Base-by-base conservation (phyloP, 495 filamentous ascomycete genomes). In the Penicillium samsonianum region DNA sequence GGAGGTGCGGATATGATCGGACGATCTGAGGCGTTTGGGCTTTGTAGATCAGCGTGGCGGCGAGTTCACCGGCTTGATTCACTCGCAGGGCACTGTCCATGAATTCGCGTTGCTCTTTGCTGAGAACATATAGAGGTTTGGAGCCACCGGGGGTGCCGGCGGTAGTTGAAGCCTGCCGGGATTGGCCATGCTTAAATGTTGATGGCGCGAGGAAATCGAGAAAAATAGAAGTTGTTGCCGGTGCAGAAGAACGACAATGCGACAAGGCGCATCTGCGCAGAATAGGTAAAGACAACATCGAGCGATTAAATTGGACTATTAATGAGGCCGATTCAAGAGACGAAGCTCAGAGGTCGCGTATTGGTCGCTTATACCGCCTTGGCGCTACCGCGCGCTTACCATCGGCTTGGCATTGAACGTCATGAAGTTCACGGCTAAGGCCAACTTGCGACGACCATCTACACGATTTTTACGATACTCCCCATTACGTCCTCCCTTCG, bases 1-100 rank as follows among this genome's bases (percentile, higher is more conserved):
- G 85, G 20, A 98, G 86, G 68, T 94, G 90, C 0, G 93, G 91
- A 66, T 98, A 87, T 0, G 83, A 78, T 47, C 86, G 83, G 53
- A 87, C 74, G 47, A 97, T 72, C 30, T 90, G 88, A 0, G 87
- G 89, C 6, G 80, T 91, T 71, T 96, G 91, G 14, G 89, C 84
- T 3, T 80, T 84, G 75, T 95, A 96, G 67, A 96, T 96, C 25
- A 93, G 80, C 25, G 87, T 90, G 5, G 91, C 91, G 42, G 91
- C 91, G 1, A 96, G 81, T 72, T 96, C 91, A 65, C 91, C 91
- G 28, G 91, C 91, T 75, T 96, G 91, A 70, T 96, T 95, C 55
- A 96, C 91, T 53, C 91, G 89, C 17, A 96, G 81, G 63, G 92
- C 92, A 50, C 84, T 82, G 50, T 91, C 89, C 56, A 97, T 85